These are phyloP conservation scores for Silene conica DNA, from an alignment of 148 eudicot genomes.

Conservation along the genomic window DNA sequence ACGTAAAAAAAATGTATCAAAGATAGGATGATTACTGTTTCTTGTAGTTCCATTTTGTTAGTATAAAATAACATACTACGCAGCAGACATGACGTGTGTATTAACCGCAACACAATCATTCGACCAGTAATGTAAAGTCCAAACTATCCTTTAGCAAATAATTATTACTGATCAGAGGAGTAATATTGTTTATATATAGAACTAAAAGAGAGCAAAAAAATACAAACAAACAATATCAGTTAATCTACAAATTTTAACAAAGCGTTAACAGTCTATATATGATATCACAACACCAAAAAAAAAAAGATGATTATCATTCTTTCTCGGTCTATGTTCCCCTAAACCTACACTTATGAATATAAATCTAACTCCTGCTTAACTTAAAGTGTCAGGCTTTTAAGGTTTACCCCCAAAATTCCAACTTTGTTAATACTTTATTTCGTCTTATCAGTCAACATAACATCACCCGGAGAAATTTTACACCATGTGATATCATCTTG, in stretches of 20 bases:
- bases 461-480: not conserved
- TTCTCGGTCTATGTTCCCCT: not conserved
- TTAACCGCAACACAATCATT: not conserved
- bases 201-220: not conserved
- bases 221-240: no score
- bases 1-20: constrained; percentile 17
- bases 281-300: no score
- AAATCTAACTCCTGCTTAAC: not conserved
- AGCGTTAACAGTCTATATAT: no score
- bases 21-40: not conserved
- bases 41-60: not conserved
- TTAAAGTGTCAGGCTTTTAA: not conserved
- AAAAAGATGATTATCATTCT: no score
- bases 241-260: not conserved
- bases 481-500: not conserved
- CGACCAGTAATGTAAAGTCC: not conserved
- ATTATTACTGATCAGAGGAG: not conserved
- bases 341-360: not conserved
- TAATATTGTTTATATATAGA: no score
- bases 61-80: not conserved
- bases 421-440: no score
- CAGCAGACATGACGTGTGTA: not conserved
- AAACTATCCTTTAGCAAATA: not conserved
- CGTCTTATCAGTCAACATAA: not conserved
- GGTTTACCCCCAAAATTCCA: not conserved